These are phyloP conservation scores for Neonectria hederae DNA, from an alignment of 2,329 filamentous ascomycete genomes.

Conservation along the genomic window DNA sequence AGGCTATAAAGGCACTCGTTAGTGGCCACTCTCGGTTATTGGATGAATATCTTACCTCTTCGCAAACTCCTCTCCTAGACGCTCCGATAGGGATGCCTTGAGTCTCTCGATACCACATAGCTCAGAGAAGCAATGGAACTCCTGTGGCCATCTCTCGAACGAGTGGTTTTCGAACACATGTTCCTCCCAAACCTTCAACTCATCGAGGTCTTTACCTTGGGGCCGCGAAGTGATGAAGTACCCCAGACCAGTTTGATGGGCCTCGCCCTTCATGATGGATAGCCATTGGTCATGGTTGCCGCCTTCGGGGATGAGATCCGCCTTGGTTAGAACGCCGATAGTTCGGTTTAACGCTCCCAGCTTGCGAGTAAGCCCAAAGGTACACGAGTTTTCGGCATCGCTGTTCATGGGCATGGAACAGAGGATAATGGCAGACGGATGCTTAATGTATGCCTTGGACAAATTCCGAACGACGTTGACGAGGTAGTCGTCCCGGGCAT, in stretches of 20 bases:
- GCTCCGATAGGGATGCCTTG: constrained; percentile 61
- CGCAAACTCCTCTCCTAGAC: constrained; percentile 63
- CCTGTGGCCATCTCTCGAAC: constrained; percentile 56
- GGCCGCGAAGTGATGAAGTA: constrained; percentile 83
- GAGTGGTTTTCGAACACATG: constrained; percentile 57
- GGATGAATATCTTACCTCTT: constrained; percentile 51
- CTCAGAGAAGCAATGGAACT: constrained; percentile 58
- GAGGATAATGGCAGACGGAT: constrained; percentile 77
- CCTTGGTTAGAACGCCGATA: constrained; percentile 85
- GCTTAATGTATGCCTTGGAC: constrained; percentile 73
- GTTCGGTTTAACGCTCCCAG: constrained; percentile 67
- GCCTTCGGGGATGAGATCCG: constrained; percentile 71
- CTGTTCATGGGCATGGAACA: constrained; percentile 81
- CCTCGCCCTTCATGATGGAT: constrained; percentile 68
- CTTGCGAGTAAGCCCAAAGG: constrained; percentile 70
- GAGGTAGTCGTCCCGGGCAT: constrained; percentile 72
- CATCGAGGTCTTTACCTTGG: constrained; percentile 62
- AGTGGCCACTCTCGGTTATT: constrained; percentile 18
- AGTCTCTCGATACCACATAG: constrained; percentile 64
- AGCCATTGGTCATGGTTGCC: constrained; percentile 66
- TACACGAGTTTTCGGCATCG: constrained; percentile 79
- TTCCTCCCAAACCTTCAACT: constrained; percentile 62
- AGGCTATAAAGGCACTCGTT: constrained; percentile 49
- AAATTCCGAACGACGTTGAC: constrained; percentile 78
- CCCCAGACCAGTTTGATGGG: constrained; percentile 73